Percentiles rank a stretch among this genome's conserved stretches.
Conservation (phyloP, 1,284 basidiomycete species). For the Phlebopus sp. region DNA sequence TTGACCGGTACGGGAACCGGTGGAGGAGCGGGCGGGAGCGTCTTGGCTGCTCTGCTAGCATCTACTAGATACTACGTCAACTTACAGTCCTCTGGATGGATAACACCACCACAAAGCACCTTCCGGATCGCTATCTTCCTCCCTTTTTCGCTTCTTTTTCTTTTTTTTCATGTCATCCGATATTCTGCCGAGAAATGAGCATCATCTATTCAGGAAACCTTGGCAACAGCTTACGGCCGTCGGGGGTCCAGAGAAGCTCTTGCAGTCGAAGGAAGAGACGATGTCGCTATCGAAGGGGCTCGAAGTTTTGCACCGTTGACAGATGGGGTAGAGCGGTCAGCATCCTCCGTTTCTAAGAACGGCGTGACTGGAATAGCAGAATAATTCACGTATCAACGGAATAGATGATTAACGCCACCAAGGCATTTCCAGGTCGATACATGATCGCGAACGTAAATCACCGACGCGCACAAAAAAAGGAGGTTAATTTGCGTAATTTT, state of each 20-base stretch:
- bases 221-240: constrained; percentile 35
- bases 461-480: not conserved
- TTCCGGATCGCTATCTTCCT: constrained; percentile 73
- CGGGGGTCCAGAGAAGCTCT: constrained; percentile 38
- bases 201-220: not conserved
- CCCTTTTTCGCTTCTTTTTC: constrained; percentile 84
- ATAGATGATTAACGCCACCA: constrained; percentile 11
- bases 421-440: constrained; percentile 10
- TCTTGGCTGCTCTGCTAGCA: constrained; percentile 51
- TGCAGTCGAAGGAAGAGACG: constrained; percentile 23
- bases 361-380: constrained; percentile 22
- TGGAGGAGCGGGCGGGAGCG: constrained; percentile 42
- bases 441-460: not conserved
- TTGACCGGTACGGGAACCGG: constrained; percentile 42
- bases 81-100: not conserved
- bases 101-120: constrained; percentile 38
- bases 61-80: constrained; percentile 33
- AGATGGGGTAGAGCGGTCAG: constrained; percentile 9
- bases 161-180: constrained; percentile 62
- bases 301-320: constrained; percentile 28
- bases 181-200: constrained; percentile 25
- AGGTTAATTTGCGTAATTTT: constrained; percentile 8
- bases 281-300: constrained; percentile 15
- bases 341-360: constrained; percentile 25
- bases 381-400: constrained; percentile 1